phyloP scores from a whole-genome alignment of 306 rosid genomes.

The Styphnolobium japonicum region DNA sequence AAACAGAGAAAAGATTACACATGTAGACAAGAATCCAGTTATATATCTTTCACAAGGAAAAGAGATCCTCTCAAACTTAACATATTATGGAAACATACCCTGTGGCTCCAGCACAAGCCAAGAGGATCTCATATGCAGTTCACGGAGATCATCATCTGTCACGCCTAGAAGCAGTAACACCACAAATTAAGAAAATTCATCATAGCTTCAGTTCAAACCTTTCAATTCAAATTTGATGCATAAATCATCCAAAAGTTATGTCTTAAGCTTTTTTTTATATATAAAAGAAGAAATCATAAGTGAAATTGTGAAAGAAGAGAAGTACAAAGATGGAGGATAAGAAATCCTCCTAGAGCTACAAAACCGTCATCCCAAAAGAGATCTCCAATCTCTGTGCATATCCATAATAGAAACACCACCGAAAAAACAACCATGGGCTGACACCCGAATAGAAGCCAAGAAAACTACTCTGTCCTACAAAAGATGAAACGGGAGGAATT shows the following conservation, averaged over 20 bases:
- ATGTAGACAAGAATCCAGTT: slow-evolving; percentile 10
- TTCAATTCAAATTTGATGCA: slow-evolving; percentile 12
- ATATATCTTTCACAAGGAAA: neutral
- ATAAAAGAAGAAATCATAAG: neutral
- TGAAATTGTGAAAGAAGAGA: neutral
- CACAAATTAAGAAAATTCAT: slow-evolving; percentile 10
- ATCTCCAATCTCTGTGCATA: slow-evolving; percentile 11
- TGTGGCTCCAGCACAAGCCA: slow-evolving; percentile 98
- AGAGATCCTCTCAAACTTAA: slow-evolving; percentile 13
- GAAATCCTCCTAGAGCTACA: neutral
- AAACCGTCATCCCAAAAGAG: neutral
- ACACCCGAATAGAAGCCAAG: slow-evolving; percentile 13
- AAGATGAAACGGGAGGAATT: neutral
- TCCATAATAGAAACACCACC: neutral
- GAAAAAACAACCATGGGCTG: neutral
- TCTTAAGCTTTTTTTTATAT: neutral
- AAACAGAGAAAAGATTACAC: slow-evolving; percentile 1
- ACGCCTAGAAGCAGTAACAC: slow-evolving; percentile 57
- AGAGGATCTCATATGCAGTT: slow-evolving; percentile 88
- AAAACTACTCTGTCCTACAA: slow-evolving; percentile 1
- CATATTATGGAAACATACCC: slow-evolving; percentile 56
- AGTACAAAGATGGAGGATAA: slow-evolving; percentile 11
- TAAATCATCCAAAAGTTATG: slow-evolving; percentile 16
- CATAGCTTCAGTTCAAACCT: slow-evolving; percentile 7
- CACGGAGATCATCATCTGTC: slow-evolving; percentile 89